These are phyloP conservation scores for Schizochytrium sp. DNA, from an alignment of 108 stramenopile genomes.

Conservation along the genomic window DNA sequence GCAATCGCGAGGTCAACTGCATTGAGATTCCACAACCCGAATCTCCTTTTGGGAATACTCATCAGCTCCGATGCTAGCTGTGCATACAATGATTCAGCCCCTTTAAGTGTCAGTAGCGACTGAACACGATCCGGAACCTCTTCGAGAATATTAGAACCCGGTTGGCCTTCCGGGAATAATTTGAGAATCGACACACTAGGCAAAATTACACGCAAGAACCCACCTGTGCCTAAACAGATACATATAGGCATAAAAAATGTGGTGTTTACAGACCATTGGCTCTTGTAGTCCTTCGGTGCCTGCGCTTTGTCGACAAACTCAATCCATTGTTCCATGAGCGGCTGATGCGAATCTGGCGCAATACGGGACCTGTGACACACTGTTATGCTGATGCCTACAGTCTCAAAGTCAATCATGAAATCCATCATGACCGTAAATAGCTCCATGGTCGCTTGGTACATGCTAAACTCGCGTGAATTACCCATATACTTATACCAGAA, in stretches of 20 bases:
- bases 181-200: constrained; percentile 20
- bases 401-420: constrained; percentile 80
- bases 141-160: not conserved
- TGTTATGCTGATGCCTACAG: not conserved
- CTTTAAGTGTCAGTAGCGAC: not conserved
- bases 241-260: constrained; percentile 52
- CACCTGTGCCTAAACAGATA: constrained; percentile 40
- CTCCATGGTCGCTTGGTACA: constrained; percentile 64
- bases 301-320: constrained; percentile 38
- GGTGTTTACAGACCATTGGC: constrained; percentile 2
- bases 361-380: constrained; percentile 29
- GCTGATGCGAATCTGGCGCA: constrained; percentile 25
- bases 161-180: not conserved
- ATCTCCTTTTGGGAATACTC: not conserved
- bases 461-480: constrained; percentile 2
- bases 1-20: not conserved
- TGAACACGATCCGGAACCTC: not conserved
- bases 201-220: constrained; percentile 4
- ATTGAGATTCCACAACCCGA: not conserved
- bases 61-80: not conserved
- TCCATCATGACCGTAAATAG: constrained; percentile 80
- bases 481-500: constrained; percentile 18
- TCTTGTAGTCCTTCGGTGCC: constrained; percentile 35
- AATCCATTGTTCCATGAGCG: constrained; percentile 52
- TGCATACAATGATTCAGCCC: not conserved